Percentiles rank a stretch among this genome's conserved stretches.
Evolutionary conservation across 805 yeast genomes (phyloP).

Genomic region (Yarrowia bubula): DNA sequence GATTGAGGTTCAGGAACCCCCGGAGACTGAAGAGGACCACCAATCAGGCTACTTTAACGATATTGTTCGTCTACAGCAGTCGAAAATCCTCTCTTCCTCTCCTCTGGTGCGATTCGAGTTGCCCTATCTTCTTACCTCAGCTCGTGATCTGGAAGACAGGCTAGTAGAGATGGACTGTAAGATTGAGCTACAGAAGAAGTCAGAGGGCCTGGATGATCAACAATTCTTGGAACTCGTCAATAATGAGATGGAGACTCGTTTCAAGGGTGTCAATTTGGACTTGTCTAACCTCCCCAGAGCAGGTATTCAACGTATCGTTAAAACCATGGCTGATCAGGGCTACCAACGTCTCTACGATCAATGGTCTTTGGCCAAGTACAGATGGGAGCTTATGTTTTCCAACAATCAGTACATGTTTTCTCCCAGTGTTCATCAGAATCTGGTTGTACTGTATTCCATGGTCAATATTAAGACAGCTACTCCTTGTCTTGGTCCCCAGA

Average conservation of each 20-base stretch:
- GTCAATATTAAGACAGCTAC: conserved; percentile 81
- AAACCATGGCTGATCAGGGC: conserved; percentile 38
- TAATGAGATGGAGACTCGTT: conserved; percentile 16
- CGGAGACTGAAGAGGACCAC: conserved; percentile 7
- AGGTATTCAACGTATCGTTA: conserved; percentile 44
- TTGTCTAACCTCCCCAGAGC: conserved; percentile 42
- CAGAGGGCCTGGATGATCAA: conserved; percentile 9
- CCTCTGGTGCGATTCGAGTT: conserved; percentile 75
- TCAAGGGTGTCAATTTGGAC: not conserved
- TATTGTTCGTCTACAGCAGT: conserved; percentile 32
- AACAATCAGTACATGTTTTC: conserved; percentile 59
- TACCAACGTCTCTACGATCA: conserved; percentile 38
- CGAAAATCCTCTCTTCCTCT: conserved; percentile 71
- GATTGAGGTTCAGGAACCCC: not conserved
- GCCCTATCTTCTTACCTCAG: conserved; percentile 61
- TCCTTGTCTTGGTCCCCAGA: conserved; percentile 89
- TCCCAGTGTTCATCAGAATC: conserved; percentile 72
- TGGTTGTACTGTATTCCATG: conserved; percentile 74
- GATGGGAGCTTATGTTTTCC: conserved; percentile 65
- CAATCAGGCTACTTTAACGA: conserved; percentile 31
- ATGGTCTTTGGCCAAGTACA: conserved; percentile 47
- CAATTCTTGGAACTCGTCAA: conserved; percentile 26
- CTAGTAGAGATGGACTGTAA: conserved; percentile 34
- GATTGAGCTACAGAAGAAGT: conserved; percentile 25
- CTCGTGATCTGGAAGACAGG: conserved; percentile 51